Evolutionary conservation across 208 protist genomes (phyloP), one percentile per base, ranked within the genome.

Genomic region (Crithidia bombi): DNA sequence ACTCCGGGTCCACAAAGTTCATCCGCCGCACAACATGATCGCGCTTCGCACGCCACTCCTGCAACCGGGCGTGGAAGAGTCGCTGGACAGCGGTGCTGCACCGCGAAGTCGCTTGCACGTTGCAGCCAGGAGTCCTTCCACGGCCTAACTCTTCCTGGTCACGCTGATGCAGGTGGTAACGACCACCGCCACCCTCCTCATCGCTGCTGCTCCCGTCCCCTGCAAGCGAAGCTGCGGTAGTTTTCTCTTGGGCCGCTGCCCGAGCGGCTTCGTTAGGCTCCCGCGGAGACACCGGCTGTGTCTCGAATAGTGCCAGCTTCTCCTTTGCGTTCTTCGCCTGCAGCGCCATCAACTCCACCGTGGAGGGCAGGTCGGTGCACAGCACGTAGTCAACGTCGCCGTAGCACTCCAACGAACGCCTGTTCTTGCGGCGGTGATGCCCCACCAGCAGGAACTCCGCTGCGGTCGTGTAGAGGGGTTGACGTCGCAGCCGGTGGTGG

Each of bases 1-100:
- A 75, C 52, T 66, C 65, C 33, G 68, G 66, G 44, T 86, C 69
- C 9, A 59, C 30, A 3, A 6, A n/a, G 44, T 77, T 49, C 64
- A 77, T 77, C 15, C 76, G 65, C 4, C 30, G 43, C 69, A 73
- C 65, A 10, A 77, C 65, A 7, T 43, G 43, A 10, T 36, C 59
- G 11, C 73, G 56, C 59, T 78, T 73, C 3, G 41, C 11, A 7
- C 44, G 49, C 73, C 73, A 78, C 61, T 78, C 65, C 47, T 71
- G 65, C 63, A 69, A 55, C 5, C 38, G 44, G 21, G 14, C 38
- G 52, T 30, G 49, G 50, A 39, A 51, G 35, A 25, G 59, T 36
- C 52, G 36, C 35, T 35, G 3, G 14, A 11, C 23, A 25, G 47
- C 32, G 14, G 14, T 9, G 3, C 2, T 19, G 36, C 38, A 39